Base-by-base conservation (phyloP, 495 filamentous ascomycete species). In the Darksidea phi region DNA sequence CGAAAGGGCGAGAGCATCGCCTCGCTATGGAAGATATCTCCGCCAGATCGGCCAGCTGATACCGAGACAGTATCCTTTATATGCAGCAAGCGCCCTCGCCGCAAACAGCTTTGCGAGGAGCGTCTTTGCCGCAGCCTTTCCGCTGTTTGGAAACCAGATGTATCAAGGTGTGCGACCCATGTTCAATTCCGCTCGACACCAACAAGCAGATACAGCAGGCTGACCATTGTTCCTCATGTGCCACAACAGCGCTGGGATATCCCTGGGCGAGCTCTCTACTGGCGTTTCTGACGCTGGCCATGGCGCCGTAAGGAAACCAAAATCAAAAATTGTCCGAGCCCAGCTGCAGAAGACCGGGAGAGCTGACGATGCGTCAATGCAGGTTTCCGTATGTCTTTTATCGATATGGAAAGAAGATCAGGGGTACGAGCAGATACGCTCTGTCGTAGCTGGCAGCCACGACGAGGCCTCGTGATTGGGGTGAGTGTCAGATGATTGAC, bases 41-140 rank as follows among this genome's bases (percentile, higher is more conserved):
- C 48, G 48, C 48, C 23, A 51, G 48, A 51, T 51, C 48, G 48
- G 48, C 48, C 48, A 51, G 48, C 48, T 51, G 48, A 51, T 51
- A 51, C 48, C 48, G 48, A 51, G 48, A 51, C 48, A 51, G 57
- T 71, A 95, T 72, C 91, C 92, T 4, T 75, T 85, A 10, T 96
- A 91, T 76, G 90, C 91, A 24, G 93, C 93, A 34, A 88, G 83
- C 50, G 90, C 90, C 5, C 76, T 96, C 61, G 90, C 92, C 23
- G 90, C 90, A 26, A 97, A 97, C 73, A 86, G 83, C 54, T 89
- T 96, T 73, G 80, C 86, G 49, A 80, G 93, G 54, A 89, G 87
- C 59, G 79, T 75, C 55, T 96, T 96, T 78, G 92, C 86, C 60
- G 92, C 90, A 71, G 84, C 83, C 66, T 91, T 85, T 63, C 80